These are phyloP conservation scores for Trichophyton rubrum DNA, from an alignment of 2,329 filamentous ascomycete genomes.

Conservation along the genomic window DNA sequence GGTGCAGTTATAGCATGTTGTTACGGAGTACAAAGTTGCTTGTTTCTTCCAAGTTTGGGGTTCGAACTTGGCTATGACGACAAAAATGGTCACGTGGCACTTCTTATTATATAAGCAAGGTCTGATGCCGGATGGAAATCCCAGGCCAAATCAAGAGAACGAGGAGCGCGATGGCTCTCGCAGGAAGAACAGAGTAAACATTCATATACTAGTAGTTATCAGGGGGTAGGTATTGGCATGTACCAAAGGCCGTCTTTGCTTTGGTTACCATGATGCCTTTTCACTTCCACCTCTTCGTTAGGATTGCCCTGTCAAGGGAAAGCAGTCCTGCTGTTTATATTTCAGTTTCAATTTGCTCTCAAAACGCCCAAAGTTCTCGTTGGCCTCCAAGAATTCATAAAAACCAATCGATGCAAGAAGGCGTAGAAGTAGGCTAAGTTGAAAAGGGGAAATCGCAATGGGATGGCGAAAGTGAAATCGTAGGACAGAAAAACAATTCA, in stretches of 20 bases:
- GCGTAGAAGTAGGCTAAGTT: neutral
- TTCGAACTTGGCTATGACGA: neutral
- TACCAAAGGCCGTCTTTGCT: neutral
- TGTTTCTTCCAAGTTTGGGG: neutral
- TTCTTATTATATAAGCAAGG: too few relatives aligned
- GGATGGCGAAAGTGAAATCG: neutral
- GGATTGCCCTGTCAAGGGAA: neutral
- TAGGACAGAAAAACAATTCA: neutral
- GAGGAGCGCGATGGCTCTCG: neutral
- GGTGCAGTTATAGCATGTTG: neutral
- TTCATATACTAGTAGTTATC: conserved; percentile 1
- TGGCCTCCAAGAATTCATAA: neutral
- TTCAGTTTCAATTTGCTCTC: conserved; percentile 1
- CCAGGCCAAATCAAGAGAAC: too few relatives aligned
- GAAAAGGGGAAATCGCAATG: neutral
- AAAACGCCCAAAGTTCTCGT: neutral
- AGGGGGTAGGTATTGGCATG: neutral
- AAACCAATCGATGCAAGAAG: conserved; percentile 4
- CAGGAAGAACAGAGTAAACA: neutral
- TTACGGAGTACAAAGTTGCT: too few relatives aligned
- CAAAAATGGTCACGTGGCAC: neutral
- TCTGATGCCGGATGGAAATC: too few relatives aligned
- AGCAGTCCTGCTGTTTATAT: neutral
- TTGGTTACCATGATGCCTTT: neutral
- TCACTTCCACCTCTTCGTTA: neutral